A percentile compares a stretch with the other conserved stretches of the same genome.
Conservation (phyloP, 305 asterid genomes). For the Fraxinus baroniana region DNA sequence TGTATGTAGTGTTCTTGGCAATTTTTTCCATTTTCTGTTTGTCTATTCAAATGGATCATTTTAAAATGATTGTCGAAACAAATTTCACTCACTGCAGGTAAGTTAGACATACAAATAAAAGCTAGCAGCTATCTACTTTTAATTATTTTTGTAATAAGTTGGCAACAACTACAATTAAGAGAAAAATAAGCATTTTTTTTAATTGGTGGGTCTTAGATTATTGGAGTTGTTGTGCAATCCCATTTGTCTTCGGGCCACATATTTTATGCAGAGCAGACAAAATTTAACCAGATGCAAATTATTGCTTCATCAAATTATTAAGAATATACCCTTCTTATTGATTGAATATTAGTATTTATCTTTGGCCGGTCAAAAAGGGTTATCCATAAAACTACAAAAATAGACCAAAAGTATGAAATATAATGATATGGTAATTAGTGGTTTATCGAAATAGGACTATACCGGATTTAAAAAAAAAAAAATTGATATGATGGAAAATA, state of each 20-base stretch:
- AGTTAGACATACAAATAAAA: not conserved
- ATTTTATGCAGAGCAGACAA: not conserved
- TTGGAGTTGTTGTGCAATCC: conserved; percentile 18
- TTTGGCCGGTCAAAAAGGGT: not conserved
- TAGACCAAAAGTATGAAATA: too few species aligned
- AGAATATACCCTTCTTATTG: not conserved
- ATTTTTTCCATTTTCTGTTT: not conserved
- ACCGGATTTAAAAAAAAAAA: too few species aligned
- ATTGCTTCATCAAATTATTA: not conserved
- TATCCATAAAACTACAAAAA: too few species aligned
- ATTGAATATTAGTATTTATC: too few species aligned
- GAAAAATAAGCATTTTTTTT: not conserved
- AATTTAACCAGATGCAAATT: not conserved
- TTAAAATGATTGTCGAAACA: not conserved
- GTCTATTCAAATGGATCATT: not conserved
- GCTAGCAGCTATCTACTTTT: not conserved
- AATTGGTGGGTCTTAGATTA: conserved; percentile 23
- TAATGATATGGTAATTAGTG: too few species aligned
- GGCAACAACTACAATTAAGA: not conserved
- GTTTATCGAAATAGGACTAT: too few species aligned
- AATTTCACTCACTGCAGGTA: not conserved
- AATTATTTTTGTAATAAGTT: not conserved
- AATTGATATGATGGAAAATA: too few species aligned
- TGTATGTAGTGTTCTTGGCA: not conserved
- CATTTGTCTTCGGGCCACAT: not conserved